phyloP scores from a whole-genome alignment of 2,329 filamentous ascomycete genomes.

The Ustilaginoidea virens region DNA sequence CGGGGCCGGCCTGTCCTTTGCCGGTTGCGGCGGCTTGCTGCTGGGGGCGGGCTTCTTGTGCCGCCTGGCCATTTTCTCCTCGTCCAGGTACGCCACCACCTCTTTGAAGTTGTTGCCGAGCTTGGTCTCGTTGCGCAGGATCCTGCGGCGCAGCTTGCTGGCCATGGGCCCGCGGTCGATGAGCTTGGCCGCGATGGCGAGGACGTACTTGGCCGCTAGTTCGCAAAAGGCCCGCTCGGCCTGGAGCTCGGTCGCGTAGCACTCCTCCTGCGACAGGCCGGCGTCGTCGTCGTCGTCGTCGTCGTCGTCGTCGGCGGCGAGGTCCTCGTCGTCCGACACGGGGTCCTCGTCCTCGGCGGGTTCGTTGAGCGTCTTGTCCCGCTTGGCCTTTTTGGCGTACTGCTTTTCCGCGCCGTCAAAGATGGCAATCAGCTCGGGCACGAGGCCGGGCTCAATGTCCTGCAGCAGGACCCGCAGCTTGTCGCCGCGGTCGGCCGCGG shows the following conservation, averaged over 20 bases:
- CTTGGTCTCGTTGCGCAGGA: slow-evolving; percentile 65
- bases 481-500: slow-evolving; percentile 11
- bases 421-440: slow-evolving; percentile 58
- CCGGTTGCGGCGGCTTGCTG: slow-evolving; percentile 15
- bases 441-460: slow-evolving; percentile 46
- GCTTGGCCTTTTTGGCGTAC: slow-evolving; percentile 55
- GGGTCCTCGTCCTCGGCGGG: slow-evolving; percentile 61
- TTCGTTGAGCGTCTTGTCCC: slow-evolving; percentile 39
- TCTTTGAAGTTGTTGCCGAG: slow-evolving; percentile 79
- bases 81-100: slow-evolving; percentile 66
- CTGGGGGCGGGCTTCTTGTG: slow-evolving; percentile 22
- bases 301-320: slow-evolving; percentile 37
- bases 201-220: slow-evolving; percentile 68
- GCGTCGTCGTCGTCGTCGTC: slow-evolving; percentile 40
- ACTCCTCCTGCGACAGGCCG: slow-evolving; percentile 38
- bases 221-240: slow-evolving; percentile 79
- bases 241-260: slow-evolving; percentile 50
- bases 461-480: slow-evolving; percentile 38
- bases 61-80: slow-evolving; percentile 36
- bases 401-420: slow-evolving; percentile 64
- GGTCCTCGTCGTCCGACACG: slow-evolving; percentile 43
- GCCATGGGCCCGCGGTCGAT: slow-evolving; percentile 50
- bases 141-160: slow-evolving; percentile 50
- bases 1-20: neutral
- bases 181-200: slow-evolving; percentile 60